phyloP scores from a whole-genome alignment of 2,329 filamentous ascomycete species.

The Cucurbitaria berberidis region DNA sequence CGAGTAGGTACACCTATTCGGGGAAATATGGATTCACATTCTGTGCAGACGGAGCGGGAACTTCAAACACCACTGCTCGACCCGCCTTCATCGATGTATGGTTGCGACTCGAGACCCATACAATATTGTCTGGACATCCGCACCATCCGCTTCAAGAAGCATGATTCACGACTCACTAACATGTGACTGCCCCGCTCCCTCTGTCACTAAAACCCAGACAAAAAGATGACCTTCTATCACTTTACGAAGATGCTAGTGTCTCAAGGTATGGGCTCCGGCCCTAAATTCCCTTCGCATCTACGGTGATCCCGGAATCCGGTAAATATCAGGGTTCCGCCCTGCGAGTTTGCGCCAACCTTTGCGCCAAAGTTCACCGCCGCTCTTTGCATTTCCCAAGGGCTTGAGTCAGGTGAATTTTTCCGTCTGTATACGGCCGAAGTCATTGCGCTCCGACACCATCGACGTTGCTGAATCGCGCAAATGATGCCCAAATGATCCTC shows the following conservation, averaged over 20 bases:
- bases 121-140: slow-evolving; percentile 22
- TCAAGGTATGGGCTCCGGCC: neutral
- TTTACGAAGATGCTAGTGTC: too few relatives aligned
- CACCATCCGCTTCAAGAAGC: slow-evolving; percentile 12
- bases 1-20: slow-evolving; percentile 5
- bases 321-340: slow-evolving; percentile 10
- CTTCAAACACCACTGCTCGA: slow-evolving; percentile 1
- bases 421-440: neutral
- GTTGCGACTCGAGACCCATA: slow-evolving; percentile 20
- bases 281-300: neutral
- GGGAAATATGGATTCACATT: neutral
- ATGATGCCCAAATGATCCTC: neutral
- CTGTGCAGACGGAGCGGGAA: neutral
- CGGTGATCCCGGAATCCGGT: slow-evolving; percentile 2
- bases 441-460: neutral
- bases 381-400: neutral
- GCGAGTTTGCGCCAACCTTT: slow-evolving; percentile 1
- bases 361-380: neutral
- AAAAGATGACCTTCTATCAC: too few relatives aligned
- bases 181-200: slow-evolving; percentile 22
- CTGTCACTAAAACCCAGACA: neutral
- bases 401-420: slow-evolving; percentile 1
- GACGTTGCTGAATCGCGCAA: neutral
- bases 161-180: slow-evolving; percentile 13
- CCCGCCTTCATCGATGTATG: slow-evolving; percentile 8